Evolutionary conservation across 352 stramenopile genomes (phyloP), one percentile per base, ranked within the genome.

Genomic region (Phytophthora crassamura): DNA sequence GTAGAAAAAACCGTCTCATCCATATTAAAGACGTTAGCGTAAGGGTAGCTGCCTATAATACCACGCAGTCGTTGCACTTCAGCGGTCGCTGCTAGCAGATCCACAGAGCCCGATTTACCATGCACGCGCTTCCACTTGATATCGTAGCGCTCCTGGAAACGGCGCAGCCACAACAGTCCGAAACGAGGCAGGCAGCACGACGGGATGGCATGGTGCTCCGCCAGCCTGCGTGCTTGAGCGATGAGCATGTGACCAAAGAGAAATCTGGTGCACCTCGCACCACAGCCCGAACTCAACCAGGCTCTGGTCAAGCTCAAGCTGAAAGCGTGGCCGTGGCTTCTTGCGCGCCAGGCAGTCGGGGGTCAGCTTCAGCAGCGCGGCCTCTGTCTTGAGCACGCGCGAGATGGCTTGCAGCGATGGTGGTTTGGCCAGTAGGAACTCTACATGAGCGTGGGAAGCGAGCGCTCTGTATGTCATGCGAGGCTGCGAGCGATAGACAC

Each of bases 261-360:
- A 33, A 8, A 49, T 2, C 8, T 59, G 51, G 3, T 33, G 30
- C 0, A 3, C n/a, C 20, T 48, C 51, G 3, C 51, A 49, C 7
- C 0, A 5, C 22, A 32, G 8, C 7, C 48, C 51, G 39, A 49
- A 59, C 38, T 50, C 39, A 0, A 59, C 25, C 3, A 59, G n/a
- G n/a, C 36, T 14, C 15, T 59, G 38, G 28, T 59, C 51, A 30
- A 59, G 38, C 2, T 46, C 28, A 11, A 65, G 38, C 28, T 65
- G 39, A 32, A 45, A 58, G 0, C 14, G 35, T 2, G 6, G 56
- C 0, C 56, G 36, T 4, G 0, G 28, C 15, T 57, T 64, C 30
- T 57, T 51, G 28, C 46, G 46, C 0, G 3, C n/a, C 38, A 64
- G 39, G 2, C 56, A 50, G 4, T 57, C 45, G 18, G 25, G 22